These are phyloP conservation scores for Domatiomyces catenatus DNA, from an alignment of 2,329 filamentous ascomycete genomes.

Conservation along the genomic window DNA sequence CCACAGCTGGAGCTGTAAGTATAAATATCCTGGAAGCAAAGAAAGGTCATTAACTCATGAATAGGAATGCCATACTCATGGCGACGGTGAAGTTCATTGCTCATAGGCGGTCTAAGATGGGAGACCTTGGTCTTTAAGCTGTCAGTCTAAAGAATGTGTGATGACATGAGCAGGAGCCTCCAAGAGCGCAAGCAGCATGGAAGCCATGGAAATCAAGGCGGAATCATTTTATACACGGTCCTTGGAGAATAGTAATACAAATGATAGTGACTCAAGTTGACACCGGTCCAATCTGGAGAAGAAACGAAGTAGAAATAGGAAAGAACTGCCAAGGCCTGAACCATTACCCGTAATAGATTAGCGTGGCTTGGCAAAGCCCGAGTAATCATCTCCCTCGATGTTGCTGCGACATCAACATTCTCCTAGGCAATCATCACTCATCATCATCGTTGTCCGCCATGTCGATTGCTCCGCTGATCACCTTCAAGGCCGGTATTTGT, in stretches of 20 bases:
- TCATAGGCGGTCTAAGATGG: not conserved
- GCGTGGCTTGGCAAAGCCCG: not conserved
- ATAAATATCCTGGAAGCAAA: not conserved
- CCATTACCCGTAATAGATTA: not conserved
- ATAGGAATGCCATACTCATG: not conserved
- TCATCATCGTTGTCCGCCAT: constrained; percentile 34
- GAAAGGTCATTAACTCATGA: not conserved
- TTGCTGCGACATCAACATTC: not conserved
- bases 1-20: not conserved
- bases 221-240: too few species aligned
- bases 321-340: not conserved
- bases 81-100: not conserved
- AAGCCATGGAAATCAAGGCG: too few species aligned
- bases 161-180: too few species aligned
- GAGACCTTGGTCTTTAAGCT: too few species aligned
- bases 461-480: constrained; percentile 75
- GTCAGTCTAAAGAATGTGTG: too few species aligned
- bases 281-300: too few species aligned
- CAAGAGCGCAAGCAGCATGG: too few species aligned
- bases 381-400: not conserved
- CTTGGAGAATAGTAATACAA: too few species aligned
- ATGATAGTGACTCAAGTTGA: too few species aligned
- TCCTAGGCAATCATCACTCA: constrained; percentile 4
- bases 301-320: too few species aligned
- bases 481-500: constrained; percentile 90